A percentile compares a stretch with the other conserved stretches of the same genome.
These are phyloP conservation scores for Gypsophila paniculata DNA, from an alignment of 179 eudicot genomes.

Conservation along the genomic window DNA sequence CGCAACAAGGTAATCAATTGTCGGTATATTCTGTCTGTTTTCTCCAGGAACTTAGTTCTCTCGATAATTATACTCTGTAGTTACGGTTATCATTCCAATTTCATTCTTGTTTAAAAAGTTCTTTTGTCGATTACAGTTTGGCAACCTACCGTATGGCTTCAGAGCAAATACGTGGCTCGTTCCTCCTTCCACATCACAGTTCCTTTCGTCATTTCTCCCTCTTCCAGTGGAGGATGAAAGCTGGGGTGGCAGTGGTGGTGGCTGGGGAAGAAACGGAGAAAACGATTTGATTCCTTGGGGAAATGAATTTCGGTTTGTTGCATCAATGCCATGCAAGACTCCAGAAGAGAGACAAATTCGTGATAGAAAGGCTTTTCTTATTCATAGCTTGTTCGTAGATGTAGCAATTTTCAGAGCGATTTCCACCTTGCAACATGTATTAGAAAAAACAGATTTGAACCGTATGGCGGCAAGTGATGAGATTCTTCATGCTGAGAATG, in stretches of 20 bases:
- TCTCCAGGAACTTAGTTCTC: neutral
- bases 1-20: slow-evolving; percentile 78
- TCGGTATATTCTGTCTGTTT: slow-evolving; percentile 20
- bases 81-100: neutral
- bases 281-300: slow-evolving; percentile 83
- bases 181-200: slow-evolving; percentile 78
- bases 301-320: slow-evolving; percentile 68
- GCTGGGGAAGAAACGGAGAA: slow-evolving; percentile 85
- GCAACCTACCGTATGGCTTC: slow-evolving; percentile 95
- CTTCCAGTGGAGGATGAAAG: slow-evolving; percentile 87
- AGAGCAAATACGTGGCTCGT: slow-evolving; percentile 99
- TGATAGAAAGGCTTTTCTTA: slow-evolving; percentile 91
- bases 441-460: slow-evolving; percentile 39
- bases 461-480: slow-evolving; percentile 31
- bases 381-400: slow-evolving; percentile 92
- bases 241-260: slow-evolving; percentile 99
- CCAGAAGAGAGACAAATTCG: slow-evolving; percentile 95
- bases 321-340: slow-evolving; percentile 95
- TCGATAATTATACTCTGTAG: neutral
- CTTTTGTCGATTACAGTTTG: slow-evolving; percentile 59
- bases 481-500: slow-evolving; percentile 49
- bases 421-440: slow-evolving; percentile 59
- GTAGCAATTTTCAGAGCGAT: slow-evolving; percentile 88
- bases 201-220: slow-evolving; percentile 64
- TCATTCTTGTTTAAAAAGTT: slow-evolving; percentile 9